Conservation (phyloP, 345 rosid species). For the Eucalyptus polybractea region DNA sequence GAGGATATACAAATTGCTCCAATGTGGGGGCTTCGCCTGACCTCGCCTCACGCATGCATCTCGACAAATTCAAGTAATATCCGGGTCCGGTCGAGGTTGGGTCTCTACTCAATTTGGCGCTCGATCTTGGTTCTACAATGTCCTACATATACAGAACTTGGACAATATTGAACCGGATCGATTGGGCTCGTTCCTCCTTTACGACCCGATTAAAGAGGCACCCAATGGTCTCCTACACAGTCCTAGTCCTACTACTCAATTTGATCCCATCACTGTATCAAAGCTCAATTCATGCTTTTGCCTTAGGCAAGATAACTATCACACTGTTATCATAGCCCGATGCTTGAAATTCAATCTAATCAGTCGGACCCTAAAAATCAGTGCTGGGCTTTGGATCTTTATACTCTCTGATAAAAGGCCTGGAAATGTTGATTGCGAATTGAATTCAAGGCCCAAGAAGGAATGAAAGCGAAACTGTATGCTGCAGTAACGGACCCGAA, state of each 20-base stretch:
- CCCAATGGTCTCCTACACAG: not conserved
- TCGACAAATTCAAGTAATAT: not conserved
- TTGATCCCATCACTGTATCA: not conserved
- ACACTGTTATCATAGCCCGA: not conserved
- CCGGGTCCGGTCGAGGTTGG: not conserved
- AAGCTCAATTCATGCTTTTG: not conserved
- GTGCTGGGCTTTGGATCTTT: not conserved
- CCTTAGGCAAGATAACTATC: not conserved
- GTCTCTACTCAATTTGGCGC: not conserved
- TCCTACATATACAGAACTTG: not conserved
- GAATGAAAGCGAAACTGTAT: not conserved
- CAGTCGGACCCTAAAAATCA: not conserved
- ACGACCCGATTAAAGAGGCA: not conserved
- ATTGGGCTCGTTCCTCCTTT: too few relatives aligned
- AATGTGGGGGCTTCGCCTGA: not conserved
- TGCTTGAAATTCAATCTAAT: not conserved
- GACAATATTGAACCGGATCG: not conserved
- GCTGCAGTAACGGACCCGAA: not conserved
- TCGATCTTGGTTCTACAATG: not conserved
- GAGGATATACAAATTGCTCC: not conserved
- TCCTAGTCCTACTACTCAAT: not conserved
- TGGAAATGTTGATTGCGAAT: not conserved
- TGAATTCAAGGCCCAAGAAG: not conserved
- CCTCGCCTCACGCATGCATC: not conserved
- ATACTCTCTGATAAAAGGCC: not conserved